Base-by-base conservation (phyloP, 345 rosid genomes). In the Erysimum cheiranthoides region DNA sequence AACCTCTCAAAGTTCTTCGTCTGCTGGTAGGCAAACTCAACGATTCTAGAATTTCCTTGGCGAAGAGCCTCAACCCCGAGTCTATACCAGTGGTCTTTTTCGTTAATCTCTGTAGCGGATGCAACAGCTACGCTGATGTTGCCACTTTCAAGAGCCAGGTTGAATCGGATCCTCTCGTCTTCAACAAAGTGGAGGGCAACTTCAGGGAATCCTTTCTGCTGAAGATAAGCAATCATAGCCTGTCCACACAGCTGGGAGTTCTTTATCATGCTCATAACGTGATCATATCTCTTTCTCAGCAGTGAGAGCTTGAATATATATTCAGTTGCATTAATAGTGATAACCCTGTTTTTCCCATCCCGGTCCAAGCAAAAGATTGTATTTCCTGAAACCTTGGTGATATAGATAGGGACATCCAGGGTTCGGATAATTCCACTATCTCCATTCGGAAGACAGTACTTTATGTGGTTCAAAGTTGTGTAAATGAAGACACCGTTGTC, bases 181-280 rank as follows among this genome's bases (percentile, higher is more conserved):
- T 90, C 93, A 68, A 95, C 97, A 80, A 95, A 95, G 80, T 95
- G 97, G 46, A 95, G 85, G 72, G 99, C 99, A 74, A 95, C 97
- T 84, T 95, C 99, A 73, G 97, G 99, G 65, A 95, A 95, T 17
- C 97, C 97, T 76, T 92, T 95, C 77, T 92, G 97, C 73, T 95
- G 99, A 76, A 95, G 83, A 80, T 95, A 92, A 42, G 99, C 93
- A 70, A 92, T 90, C 97, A 95, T 83, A 46, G 97, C 97, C 81
- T 95, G 93, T 49, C 99, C 99, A 79, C 97, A 90, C 28, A 95
- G 97, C 84, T 90, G 92, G 10, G 97, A 90, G 77, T 86, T 89
- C 85, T 82, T 90, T 66, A 95, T 95, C 99, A 95, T 95, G 84
- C 87, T 87, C 97, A 92, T 89, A 49, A 92, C 99, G 80, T 89